Evolutionary conservation across 352 stramenopile species (phyloP).

Genomic region (Phytophthora tubulina): DNA sequence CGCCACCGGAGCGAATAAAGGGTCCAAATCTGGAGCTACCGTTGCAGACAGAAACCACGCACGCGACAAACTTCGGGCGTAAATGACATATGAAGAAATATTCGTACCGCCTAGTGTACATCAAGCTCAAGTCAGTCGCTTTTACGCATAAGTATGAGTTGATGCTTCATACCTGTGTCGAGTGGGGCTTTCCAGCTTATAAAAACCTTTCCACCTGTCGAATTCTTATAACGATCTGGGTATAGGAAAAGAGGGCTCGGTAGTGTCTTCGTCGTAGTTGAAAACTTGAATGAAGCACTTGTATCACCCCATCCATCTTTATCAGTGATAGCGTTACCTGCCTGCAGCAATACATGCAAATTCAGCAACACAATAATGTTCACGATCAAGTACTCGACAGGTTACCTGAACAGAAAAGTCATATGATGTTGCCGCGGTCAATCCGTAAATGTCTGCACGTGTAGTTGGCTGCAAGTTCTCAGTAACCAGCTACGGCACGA

Average conservation of each 20-base stretch:
- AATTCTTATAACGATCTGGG: constrained; percentile 13
- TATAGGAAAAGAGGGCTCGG: constrained; percentile 46
- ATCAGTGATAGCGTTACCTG: constrained; percentile 48
- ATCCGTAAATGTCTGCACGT: constrained; percentile 27
- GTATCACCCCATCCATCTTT: constrained; percentile 59
- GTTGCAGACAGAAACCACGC: constrained; percentile 43
- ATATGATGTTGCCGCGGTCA: constrained; percentile 53
- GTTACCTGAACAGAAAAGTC: constrained; percentile 62
- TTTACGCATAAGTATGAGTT: background rate
- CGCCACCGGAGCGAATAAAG: constrained; percentile 30
- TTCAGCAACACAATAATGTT: background rate
- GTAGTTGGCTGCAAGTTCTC: constrained; percentile 27
- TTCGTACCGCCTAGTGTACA: constrained; percentile 37
- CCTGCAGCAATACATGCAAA: constrained; percentile 34
- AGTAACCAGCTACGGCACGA: constrained; percentile 20
- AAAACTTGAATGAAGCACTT: constrained; percentile 43
- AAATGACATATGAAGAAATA: constrained; percentile 55
- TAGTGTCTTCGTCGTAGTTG: constrained; percentile 42
- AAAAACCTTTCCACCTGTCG: constrained; percentile 67
- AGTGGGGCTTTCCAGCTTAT: constrained; percentile 56
- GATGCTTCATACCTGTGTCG: constrained; percentile 50
- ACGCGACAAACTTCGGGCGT: constrained; percentile 34
- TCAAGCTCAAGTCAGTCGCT: background rate
- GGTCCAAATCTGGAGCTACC: constrained; percentile 9
- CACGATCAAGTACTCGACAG: background rate